Base-by-base conservation (phyloP, 148 eudicot species). In the Mesembryanthemum crystallinum region DNA sequence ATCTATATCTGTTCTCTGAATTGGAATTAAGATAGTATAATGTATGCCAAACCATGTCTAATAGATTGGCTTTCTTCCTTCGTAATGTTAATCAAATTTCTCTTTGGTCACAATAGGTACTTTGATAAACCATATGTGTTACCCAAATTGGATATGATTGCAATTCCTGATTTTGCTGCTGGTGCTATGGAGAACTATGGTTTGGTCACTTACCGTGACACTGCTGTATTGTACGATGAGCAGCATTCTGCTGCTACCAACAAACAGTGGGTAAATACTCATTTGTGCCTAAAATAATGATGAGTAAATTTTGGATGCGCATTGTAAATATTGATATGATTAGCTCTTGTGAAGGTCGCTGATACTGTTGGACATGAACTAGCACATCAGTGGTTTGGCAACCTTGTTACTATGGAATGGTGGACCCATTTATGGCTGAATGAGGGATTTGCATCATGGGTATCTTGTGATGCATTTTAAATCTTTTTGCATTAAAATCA, bases 161-260 rank as follows among this genome's bases (percentile, higher is more conserved):
- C 98, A 15, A 92, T 94, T 64, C 98, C 98, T 76, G 98, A 94
- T 84, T 94, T 94, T 86, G 95, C 98, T 70, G 89, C 92, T 75
- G 98, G 98, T 63, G 98, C 98, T n/a, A 94, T 94, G 98, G 98
- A 94, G 86, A 94, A 94, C 64, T 94, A 90, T 80, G 98, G 98
- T 75, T 84, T 94, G 63, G 93, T 94, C 76, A 94, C 97, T 64
- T 94, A 89, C 76, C 88, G 97, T 17, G 98, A 94, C 74, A 89
- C 91, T 75, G 92, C 90, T 84, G 81, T 94, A 84, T 89, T 94
- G 28, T 94, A 83, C 76, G 98, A 94, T 82, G 98, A 94, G 43
- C 89, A 91, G 77, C 88, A 92, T 69, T 94, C 98, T 83, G 91
- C 98, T 59, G 98, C 98, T 76, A 85, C 87, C 59, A 89, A 94